Percentiles rank a stretch among this genome's conserved stretches.
phyloP scores from a whole-genome alignment of 139 green algal species.

The Eudorina sp. region DNA sequence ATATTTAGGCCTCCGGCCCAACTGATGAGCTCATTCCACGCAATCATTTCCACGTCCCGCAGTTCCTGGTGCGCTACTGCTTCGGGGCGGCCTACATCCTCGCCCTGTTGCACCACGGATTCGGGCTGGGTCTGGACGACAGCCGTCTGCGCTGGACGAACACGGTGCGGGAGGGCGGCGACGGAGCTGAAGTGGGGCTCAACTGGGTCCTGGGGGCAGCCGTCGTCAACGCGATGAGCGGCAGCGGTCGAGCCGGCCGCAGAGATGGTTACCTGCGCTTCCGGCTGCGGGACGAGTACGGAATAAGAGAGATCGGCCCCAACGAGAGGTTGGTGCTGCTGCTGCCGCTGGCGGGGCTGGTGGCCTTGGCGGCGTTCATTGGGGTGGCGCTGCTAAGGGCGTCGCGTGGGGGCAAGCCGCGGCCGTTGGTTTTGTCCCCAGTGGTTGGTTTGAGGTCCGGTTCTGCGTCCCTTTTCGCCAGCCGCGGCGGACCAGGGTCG shows the following conservation, averaged over 20 bases:
- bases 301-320: too few species aligned
- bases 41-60: too few species aligned
- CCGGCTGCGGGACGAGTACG: neutral
- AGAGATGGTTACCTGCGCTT: neutral
- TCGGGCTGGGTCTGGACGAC: slow-evolving; percentile 60
- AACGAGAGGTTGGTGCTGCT: slow-evolving; percentile 21
- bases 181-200: slow-evolving; percentile 20
- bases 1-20: too few species aligned
- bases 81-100: slow-evolving; percentile 68
- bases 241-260: neutral
- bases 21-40: too few species aligned
- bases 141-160: slow-evolving; percentile 61
- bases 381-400: neutral
- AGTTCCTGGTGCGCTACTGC: slow-evolving; percentile 70
- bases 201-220: slow-evolving; percentile 60
- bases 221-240: slow-evolving; percentile 56
- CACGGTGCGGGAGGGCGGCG: slow-evolving; percentile 29
- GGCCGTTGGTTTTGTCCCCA: too few species aligned
- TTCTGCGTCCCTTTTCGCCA: neutral
- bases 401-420: neutral
- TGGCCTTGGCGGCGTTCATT: neutral
- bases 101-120: slow-evolving; percentile 62
- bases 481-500: neutral
- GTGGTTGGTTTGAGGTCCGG: too few species aligned
- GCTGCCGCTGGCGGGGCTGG: slow-evolving; percentile 22